These are phyloP conservation scores for Cyberlindnera amylophila DNA, from an alignment of 805 yeast genomes.

Conservation along the genomic window DNA sequence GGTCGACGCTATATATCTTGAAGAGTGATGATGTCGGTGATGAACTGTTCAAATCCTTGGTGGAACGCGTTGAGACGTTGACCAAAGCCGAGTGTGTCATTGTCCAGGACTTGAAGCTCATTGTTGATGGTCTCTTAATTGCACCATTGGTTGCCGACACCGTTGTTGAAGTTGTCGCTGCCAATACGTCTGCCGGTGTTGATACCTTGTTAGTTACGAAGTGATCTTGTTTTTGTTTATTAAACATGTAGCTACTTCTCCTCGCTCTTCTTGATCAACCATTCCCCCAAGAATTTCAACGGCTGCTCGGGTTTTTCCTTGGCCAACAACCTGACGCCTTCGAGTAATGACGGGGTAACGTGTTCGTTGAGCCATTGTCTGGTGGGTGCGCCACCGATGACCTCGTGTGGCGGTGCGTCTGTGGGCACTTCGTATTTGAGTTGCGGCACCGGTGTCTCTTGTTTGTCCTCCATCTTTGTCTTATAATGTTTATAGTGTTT, in stretches of 20 bases:
- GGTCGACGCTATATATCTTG: constrained; percentile 1
- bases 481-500: not conserved
- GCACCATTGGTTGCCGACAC: constrained; percentile 8
- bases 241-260: too few relatives aligned
- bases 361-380: constrained; percentile 64
- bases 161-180: constrained; percentile 3
- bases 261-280: constrained; percentile 37
- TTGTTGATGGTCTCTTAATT: constrained; percentile 10
- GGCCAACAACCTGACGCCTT: constrained; percentile 39
- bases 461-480: too few relatives aligned
- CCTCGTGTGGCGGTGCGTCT: constrained; percentile 36
- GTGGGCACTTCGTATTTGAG: constrained; percentile 20
- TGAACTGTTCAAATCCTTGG: not conserved
- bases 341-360: constrained; percentile 58
- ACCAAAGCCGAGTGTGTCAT: constrained; percentile 3
- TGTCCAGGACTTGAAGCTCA: not conserved
- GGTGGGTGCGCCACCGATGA: constrained; percentile 69
- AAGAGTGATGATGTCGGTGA: constrained; percentile 2
- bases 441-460: too few relatives aligned
- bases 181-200: constrained; percentile 4
- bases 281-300: constrained; percentile 49
- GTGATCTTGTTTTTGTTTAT: constrained; percentile 1
- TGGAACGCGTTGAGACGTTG: not conserved
- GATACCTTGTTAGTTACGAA: constrained; percentile 11
- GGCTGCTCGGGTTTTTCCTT: constrained; percentile 48